Percentiles rank a stretch among this genome's conserved stretches.
Evolutionary conservation across 768 basidiomycete genomes (phyloP).

Genomic region (Suillus variegatus): DNA sequence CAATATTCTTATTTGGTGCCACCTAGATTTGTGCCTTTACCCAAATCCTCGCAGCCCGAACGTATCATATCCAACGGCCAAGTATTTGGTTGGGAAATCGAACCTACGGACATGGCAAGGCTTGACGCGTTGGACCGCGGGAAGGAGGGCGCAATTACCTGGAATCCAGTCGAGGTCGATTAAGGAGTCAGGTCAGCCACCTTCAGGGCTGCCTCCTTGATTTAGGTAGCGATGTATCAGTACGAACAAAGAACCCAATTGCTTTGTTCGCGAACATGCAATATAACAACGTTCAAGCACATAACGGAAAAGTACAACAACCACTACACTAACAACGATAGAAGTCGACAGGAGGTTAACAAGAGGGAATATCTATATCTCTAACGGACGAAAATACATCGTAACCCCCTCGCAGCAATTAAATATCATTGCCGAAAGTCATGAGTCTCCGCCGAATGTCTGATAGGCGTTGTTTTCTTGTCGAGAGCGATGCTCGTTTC

Average conservation of each 20-base stretch:
- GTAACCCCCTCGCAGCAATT: not conserved
- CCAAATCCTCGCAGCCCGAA: slow-evolving; percentile 45
- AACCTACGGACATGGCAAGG: slow-evolving; percentile 41
- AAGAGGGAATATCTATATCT: too few species aligned
- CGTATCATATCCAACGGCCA: slow-evolving; percentile 47
- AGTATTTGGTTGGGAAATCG: slow-evolving; percentile 48
- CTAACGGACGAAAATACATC: not conserved
- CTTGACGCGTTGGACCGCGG: slow-evolving; percentile 49
- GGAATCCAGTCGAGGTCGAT: slow-evolving; percentile 46
- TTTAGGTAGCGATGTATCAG: too few species aligned
- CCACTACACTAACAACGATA: too few species aligned
- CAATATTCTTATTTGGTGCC: slow-evolving; percentile 3
- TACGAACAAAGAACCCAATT: too few species aligned
- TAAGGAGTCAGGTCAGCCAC: not conserved
- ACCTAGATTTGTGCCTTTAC: slow-evolving; percentile 46
- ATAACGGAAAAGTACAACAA: too few species aligned
- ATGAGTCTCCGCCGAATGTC: slow-evolving; percentile 38
- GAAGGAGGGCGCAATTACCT: slow-evolving; percentile 44
- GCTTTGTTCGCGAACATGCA: too few species aligned
- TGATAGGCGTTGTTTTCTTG: slow-evolving; percentile 37
- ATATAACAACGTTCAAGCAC: too few species aligned
- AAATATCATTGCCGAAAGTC: slow-evolving; percentile 20
- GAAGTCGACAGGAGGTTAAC: too few species aligned
- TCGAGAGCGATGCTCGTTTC: slow-evolving; percentile 36
- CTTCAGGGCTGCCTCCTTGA: not conserved